Conservation (phyloP, 768 basidiomycete genomes). For the Antrodiella citrinella region DNA sequence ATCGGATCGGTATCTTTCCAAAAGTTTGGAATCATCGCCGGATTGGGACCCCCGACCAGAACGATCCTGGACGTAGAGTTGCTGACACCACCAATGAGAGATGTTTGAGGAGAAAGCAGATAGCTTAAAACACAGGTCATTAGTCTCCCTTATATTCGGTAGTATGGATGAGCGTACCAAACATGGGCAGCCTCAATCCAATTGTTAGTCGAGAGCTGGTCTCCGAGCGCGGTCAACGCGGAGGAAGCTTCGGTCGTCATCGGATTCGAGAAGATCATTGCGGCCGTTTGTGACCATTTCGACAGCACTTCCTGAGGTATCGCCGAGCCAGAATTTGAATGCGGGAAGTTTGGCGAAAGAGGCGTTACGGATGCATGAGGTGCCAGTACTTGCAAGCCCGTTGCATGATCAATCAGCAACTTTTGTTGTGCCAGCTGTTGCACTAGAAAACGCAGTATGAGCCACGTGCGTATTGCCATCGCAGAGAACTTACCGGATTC, state of each 20-base stretch:
- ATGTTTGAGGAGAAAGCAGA: constrained; percentile 76
- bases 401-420: constrained; percentile 33
- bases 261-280: constrained; percentile 76
- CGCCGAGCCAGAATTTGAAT: constrained; percentile 27
- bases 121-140: constrained; percentile 43
- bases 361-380: constrained; percentile 39
- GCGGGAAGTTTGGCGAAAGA: constrained; percentile 53
- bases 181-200: constrained; percentile 83
- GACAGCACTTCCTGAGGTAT: constrained; percentile 58
- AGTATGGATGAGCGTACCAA: constrained; percentile 60
- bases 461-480: neutral
- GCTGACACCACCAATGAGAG: constrained; percentile 65
- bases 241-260: constrained; percentile 59
- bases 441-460: constrained; percentile 34
- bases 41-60: constrained; percentile 65
- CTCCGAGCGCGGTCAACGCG: constrained; percentile 78
- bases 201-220: constrained; percentile 63
- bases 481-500: constrained; percentile 47
- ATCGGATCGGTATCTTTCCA: constrained; percentile 65
- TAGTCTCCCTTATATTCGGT: neutral
- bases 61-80: constrained; percentile 58
- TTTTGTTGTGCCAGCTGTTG: constrained; percentile 65
- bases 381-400: constrained; percentile 31
- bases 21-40: constrained; percentile 40
- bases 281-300: constrained; percentile 81